phyloP scores from a whole-genome alignment of 2,329 filamentous ascomycete species.

The Penicillium sp. region DNA sequence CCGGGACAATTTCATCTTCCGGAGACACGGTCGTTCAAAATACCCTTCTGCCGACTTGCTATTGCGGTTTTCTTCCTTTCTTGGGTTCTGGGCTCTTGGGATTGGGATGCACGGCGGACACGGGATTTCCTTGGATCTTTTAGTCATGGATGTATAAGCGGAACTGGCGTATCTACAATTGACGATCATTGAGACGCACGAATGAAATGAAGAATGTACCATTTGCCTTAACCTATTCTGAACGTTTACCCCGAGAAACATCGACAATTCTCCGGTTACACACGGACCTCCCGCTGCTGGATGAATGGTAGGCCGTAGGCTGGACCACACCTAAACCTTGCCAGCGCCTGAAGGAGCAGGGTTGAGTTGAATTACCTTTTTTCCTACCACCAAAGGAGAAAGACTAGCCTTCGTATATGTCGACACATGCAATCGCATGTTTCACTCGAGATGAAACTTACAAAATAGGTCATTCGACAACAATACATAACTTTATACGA shows the following conservation, averaged over 20 bases:
- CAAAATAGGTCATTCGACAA: too few species aligned
- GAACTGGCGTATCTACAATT: background rate
- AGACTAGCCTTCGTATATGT: background rate
- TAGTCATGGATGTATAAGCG: slow-evolving; percentile 1
- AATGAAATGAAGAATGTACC: background rate
- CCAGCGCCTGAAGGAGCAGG: background rate
- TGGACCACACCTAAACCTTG: background rate
- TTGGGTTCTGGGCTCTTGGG: background rate
- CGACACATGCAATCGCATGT: background rate
- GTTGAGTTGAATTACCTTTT: background rate
- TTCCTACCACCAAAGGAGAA: background rate
- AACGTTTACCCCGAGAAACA: background rate
- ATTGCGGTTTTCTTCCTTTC: background rate
- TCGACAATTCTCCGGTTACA: slow-evolving; percentile 1
- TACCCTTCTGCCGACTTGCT: too few species aligned
- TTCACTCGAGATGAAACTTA: background rate
- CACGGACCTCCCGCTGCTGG: background rate
- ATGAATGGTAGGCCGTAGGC: background rate
- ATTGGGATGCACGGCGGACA: background rate
- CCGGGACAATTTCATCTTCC: background rate
- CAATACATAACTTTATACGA: background rate
- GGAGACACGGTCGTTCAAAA: background rate
- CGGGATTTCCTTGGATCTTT: background rate
- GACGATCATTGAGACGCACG: background rate
- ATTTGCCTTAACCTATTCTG: background rate